Percentiles rank a stretch among this genome's conserved stretches.
These are phyloP conservation scores for Echeveria elegans DNA, from an alignment of 164 flowering plant genomes.

Conservation along the genomic window DNA sequence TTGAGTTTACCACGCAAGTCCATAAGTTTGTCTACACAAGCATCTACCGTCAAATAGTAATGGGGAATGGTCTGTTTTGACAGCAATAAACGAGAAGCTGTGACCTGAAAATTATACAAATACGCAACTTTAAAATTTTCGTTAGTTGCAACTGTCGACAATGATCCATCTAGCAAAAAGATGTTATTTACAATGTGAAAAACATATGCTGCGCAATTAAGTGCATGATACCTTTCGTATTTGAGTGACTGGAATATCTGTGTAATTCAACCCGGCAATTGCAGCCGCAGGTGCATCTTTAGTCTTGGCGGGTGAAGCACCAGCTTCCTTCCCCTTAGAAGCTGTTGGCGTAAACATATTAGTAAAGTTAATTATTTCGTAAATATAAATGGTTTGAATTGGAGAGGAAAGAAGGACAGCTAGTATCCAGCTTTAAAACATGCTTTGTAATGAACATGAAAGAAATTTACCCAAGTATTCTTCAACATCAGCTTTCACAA, in stretches of 20 bases:
- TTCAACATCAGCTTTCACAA: slow-evolving; percentile 95
- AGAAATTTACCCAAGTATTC: slow-evolving; percentile 68
- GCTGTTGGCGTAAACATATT: slow-evolving; percentile 27
- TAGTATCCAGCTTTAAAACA: neutral
- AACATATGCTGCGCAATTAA: neutral
- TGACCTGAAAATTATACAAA: slow-evolving; percentile 40
- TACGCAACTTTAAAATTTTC: neutral
- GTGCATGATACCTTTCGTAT: slow-evolving; percentile 65
- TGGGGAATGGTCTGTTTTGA: slow-evolving; percentile 98
- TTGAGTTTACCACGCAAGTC: slow-evolving; percentile 68
- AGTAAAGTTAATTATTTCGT: no score
- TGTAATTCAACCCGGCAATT: slow-evolving; percentile 41
- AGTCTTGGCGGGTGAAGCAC: slow-evolving; percentile 33
- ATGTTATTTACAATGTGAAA: no score
- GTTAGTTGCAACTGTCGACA: neutral
- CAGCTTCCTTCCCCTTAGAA: slow-evolving; percentile 48
- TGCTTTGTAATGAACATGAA: neutral
- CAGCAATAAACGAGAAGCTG: slow-evolving; percentile 74
- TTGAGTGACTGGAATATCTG: slow-evolving; percentile 76
- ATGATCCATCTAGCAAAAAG: no score
- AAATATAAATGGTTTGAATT: neutral
- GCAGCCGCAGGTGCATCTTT: slow-evolving; percentile 21
- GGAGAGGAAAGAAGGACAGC: neutral
- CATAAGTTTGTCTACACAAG: slow-evolving; percentile 86
- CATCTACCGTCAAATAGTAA: slow-evolving; percentile 83